phyloP scores from a whole-genome alignment of 345 rosid species.

The Murraya koenigii region DNA sequence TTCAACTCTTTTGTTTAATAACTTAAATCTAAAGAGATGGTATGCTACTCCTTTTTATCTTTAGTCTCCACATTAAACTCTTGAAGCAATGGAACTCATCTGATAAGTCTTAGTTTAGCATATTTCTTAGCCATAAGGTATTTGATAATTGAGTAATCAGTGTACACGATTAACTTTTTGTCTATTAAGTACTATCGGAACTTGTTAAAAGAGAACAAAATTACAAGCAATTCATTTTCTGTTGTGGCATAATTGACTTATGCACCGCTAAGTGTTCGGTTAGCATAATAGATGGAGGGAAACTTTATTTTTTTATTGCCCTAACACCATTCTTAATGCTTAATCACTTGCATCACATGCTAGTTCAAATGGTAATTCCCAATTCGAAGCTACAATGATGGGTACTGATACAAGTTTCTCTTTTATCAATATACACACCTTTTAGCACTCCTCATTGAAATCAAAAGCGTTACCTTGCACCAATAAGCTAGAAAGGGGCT shows the following conservation, averaged over 20 bases:
- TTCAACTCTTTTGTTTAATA: neutral
- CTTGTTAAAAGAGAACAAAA: neutral
- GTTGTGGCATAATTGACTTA: neutral
- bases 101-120: neutral
- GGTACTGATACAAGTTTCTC: too few relatives aligned
- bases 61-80: neutral
- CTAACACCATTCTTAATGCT: neutral
- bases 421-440: too few relatives aligned
- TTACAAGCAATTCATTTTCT: neutral
- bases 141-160: neutral
- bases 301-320: neutral
- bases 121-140: neutral
- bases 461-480: too few relatives aligned
- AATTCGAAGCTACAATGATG: too few relatives aligned
- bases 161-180: neutral
- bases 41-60: neutral
- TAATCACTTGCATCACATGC: too few relatives aligned
- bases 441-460: too few relatives aligned
- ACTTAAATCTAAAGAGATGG: neutral
- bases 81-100: neutral
- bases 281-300: neutral
- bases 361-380: too few relatives aligned
- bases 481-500: too few relatives aligned
- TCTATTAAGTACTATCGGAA: neutral
- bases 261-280: neutral